Percentiles rank a stretch among this genome's conserved stretches.
These are phyloP conservation scores for Salix dunnii DNA, from an alignment of 345 rosid species.

Conservation along the genomic window DNA sequence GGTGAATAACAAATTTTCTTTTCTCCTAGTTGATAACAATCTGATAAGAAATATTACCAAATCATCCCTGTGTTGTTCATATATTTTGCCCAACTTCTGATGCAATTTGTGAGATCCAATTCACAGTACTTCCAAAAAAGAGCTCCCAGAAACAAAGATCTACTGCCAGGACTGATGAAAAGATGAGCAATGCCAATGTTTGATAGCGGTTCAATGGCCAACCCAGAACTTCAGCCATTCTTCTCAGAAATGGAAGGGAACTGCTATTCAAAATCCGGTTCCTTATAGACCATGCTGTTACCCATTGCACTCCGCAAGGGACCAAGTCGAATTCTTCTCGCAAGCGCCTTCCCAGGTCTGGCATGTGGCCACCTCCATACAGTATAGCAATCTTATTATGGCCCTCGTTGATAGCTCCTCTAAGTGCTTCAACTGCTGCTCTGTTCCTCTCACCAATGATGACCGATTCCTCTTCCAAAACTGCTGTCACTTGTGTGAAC, in stretches of 20 bases:
- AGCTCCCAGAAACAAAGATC: slow-evolving; percentile 92
- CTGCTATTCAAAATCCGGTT: slow-evolving; percentile 43
- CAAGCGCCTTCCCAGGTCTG: slow-evolving; percentile 78
- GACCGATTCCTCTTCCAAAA: slow-evolving; percentile 72
- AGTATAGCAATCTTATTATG: slow-evolving; percentile 70
- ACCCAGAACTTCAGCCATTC: slow-evolving; percentile 62
- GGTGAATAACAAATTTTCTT: neutral
- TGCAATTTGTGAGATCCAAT: slow-evolving; percentile 54
- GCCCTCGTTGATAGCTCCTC: slow-evolving; percentile 61
- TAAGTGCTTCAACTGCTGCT: slow-evolving; percentile 66
- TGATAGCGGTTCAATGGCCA: slow-evolving; percentile 93
- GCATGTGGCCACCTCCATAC: slow-evolving; percentile 98
- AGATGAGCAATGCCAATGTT: slow-evolving; percentile 70
- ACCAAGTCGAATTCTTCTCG: slow-evolving; percentile 68
- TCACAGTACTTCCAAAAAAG: slow-evolving; percentile 54
- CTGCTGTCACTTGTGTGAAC: slow-evolving; percentile 68
- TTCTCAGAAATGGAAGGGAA: slow-evolving; percentile 61
- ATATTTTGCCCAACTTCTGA: slow-evolving; percentile 35
- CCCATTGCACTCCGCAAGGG: slow-evolving; percentile 70
- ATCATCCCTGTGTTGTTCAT: slow-evolving; percentile 37
- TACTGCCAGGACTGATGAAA: slow-evolving; percentile 69
- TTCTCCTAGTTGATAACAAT: neutral
- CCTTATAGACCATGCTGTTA: slow-evolving; percentile 87
- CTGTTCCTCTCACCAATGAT: slow-evolving; percentile 89
- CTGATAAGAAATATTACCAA: slow-evolving; percentile 9